phyloP scores from a whole-genome alignment of 164 flowering plant species.

The Cinnamomum micranthum region DNA sequence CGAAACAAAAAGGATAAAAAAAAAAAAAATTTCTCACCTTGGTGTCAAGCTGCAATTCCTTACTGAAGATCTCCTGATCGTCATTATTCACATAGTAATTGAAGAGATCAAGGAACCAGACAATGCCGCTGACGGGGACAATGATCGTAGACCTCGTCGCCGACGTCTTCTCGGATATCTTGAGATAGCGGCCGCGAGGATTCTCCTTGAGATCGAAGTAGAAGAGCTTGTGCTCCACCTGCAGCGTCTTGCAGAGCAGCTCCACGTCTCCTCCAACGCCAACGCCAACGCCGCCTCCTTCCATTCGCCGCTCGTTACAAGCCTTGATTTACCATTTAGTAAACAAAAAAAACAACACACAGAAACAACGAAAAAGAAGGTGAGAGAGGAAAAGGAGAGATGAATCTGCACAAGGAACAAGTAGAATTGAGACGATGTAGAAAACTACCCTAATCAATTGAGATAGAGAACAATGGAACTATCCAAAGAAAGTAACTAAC shows the following conservation, averaged over 20 bases:
- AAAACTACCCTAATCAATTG: no score
- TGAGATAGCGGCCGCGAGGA: conserved; percentile 89
- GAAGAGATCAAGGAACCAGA: conserved; percentile 97
- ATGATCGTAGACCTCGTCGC: conserved; percentile 94
- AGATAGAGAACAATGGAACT: no score
- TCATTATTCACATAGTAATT: conserved; percentile 83
- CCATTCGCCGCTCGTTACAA: not conserved
- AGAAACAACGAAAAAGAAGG: no score
- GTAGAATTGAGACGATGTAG: no score
- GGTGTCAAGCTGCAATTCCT: conserved; percentile 93
- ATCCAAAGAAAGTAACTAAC: no score
- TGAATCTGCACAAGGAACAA: no score
- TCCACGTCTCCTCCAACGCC: conserved; percentile 78
- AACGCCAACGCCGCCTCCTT: conserved; percentile 25
- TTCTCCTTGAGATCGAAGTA: conserved; percentile 98
- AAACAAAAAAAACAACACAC: no score
- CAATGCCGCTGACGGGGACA: conserved; percentile 78
- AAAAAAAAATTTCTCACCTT: conserved; percentile 51
- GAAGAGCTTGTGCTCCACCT: conserved; percentile 98
- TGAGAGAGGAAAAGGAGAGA: no score
- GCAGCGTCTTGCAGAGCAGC: conserved; percentile 79
- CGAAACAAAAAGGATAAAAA: not conserved
- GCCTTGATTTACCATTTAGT: no score
- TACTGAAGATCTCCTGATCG: conserved; percentile 74
- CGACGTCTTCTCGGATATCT: conserved; percentile 96